Evolutionary conservation across 139 green algal genomes (phyloP), one percentile per base, ranked within the genome.

Genomic region (Ostreobium quekettii): DNA sequence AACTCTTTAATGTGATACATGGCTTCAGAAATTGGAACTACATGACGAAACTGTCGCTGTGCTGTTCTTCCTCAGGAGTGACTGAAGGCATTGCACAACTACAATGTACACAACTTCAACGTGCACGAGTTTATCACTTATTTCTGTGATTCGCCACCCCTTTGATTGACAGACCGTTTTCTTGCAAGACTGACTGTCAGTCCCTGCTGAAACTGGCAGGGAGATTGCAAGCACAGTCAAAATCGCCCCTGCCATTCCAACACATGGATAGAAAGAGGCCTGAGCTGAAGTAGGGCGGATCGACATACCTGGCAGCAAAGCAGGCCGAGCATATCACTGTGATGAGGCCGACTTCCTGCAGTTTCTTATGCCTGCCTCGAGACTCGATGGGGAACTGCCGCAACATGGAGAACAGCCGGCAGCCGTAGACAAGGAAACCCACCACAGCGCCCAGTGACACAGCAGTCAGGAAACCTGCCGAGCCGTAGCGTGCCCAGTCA

Each of bases 381-480:
- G 77, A 91, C 76, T 98, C 92, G 35, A 98, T 93, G 4, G 94
- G 94, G 82, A 98, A 99, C 67, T 85, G 78, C 60, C 89, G 74
- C 72, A 96, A 81, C 90, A 98, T 97, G 42, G 91, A 64, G 73
- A 94, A 96, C 31, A 97, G 84, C 36, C 89, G 80, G 7, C 92
- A 90, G 29, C 94, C 94, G 72, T 98, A 98, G 28, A 98, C 67
- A 66, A 97, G 60, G 77, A 98, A 98, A 56, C 87, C 89, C 2
- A 75, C 68, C 1, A 90, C 89, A 1, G 89, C 93, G 3, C 65
- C 64, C 6, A 93, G 36, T 22, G 82, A 96, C 28, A 97, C 85
- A 26, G 78, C 71, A 0, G 88, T 85, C 33, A 95, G 75, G 71
- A 92, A 95, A 29, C 70, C 36, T 56, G 77, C 82, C n/a, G 79